Evolutionary conservation across 306 rosid species (phyloP).

Genomic region (Amphicarpaea edgeworthii): DNA sequence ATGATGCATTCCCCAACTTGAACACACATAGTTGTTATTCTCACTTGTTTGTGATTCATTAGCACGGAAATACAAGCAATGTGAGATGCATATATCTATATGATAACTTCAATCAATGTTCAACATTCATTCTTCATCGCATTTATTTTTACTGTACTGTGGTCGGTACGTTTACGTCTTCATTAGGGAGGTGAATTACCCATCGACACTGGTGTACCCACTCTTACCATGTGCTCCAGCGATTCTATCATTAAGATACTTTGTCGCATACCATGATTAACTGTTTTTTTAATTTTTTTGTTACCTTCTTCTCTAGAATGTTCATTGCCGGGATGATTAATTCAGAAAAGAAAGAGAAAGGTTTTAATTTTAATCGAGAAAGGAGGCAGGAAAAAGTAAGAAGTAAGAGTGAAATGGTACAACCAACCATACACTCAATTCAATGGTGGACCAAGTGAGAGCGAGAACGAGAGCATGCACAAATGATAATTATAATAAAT

Average conservation of each 20-base stretch:
- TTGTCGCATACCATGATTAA: slow-evolving; percentile 23
- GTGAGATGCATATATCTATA: background rate
- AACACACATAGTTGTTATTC: background rate
- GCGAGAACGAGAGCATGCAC: slow-evolving; percentile 33
- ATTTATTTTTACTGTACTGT: slow-evolving; percentile 6
- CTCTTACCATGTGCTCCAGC: background rate
- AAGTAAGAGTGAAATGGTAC: background rate
- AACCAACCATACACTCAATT: slow-evolving; percentile 17
- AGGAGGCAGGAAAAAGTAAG: background rate
- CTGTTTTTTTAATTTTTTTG: background rate
- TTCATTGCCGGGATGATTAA: background rate
- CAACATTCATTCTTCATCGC: slow-evolving; percentile 10
- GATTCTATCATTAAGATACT: background rate
- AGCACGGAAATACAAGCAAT: background rate
- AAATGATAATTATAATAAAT: slow-evolving; percentile 22
- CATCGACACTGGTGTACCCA: slow-evolving; percentile 25
- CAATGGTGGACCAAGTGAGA: slow-evolving; percentile 19
- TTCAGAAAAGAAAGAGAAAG: background rate
- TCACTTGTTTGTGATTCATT: background rate
- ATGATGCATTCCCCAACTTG: background rate
- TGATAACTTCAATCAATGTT: slow-evolving; percentile 1
- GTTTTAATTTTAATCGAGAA: background rate
- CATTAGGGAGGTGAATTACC: background rate
- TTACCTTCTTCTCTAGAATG: background rate
- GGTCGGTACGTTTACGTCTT: background rate